These are phyloP conservation scores for Flagelloscypha sp. DNA, from an alignment of 768 basidiomycete species.

Conservation along the genomic window DNA sequence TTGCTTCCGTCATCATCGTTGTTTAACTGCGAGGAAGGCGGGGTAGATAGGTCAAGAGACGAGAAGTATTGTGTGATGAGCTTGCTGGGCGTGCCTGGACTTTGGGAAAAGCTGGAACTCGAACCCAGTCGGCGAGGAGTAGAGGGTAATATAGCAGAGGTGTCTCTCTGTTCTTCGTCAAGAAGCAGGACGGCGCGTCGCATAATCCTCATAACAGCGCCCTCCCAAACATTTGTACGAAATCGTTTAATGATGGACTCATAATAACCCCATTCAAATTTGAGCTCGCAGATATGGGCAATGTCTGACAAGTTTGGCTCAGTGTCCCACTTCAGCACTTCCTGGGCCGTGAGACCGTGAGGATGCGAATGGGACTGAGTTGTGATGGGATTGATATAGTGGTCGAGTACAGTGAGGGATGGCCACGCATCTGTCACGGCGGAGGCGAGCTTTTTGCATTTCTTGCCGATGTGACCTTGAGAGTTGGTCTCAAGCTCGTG, in stretches of 20 bases:
- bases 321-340: slow-evolving; percentile 36
- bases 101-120: too few species aligned
- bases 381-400: slow-evolving; percentile 73
- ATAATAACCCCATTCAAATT: slow-evolving; percentile 88
- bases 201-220: slow-evolving; percentile 60
- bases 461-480: slow-evolving; percentile 52
- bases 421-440: slow-evolving; percentile 64
- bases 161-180: slow-evolving; percentile 27
- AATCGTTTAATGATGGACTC: slow-evolving; percentile 80
- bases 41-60: slow-evolving; percentile 27
- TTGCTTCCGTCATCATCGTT: slow-evolving; percentile 29
- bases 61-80: slow-evolving; percentile 53
- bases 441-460: slow-evolving; percentile 56
- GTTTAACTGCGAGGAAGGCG: slow-evolving; percentile 11
- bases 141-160: too few species aligned
- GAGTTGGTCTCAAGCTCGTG: slow-evolving; percentile 66
- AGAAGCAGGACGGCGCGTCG: slow-evolving; percentile 51
- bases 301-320: slow-evolving; percentile 68
- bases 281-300: slow-evolving; percentile 74
- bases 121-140: too few species aligned
- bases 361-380: slow-evolving; percentile 49
- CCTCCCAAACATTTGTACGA: slow-evolving; percentile 74
- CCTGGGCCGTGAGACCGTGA: slow-evolving; percentile 25
- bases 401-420: slow-evolving; percentile 60
- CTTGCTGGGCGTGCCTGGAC: slow-evolving; percentile 40